A percentile compares a stretch with the other conserved stretches of the same genome.
Conservation (phyloP, 805 yeast genomes). For the Naumovozyma dairenensis region DNA sequence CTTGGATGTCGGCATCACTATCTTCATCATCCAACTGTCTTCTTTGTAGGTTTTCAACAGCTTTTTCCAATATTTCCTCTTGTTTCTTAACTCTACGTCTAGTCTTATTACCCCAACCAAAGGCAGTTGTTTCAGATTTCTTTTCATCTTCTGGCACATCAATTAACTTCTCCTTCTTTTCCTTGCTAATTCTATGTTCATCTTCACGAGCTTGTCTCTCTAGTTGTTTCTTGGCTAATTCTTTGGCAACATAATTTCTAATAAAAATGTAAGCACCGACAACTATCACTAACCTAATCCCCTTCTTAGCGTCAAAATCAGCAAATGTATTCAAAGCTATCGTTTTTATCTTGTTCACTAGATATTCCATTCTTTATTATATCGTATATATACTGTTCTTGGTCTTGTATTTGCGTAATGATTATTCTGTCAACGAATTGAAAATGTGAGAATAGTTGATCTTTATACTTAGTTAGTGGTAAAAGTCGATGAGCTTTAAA, state of each 20-base stretch:
- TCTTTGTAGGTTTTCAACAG: constrained; percentile 32
- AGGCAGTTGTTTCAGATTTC: constrained; percentile 32
- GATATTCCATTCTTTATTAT: constrained; percentile 1
- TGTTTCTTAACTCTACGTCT: constrained; percentile 49
- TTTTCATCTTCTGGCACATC: constrained; percentile 31
- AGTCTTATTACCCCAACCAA: constrained; percentile 79
- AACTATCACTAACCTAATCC: constrained; percentile 32
- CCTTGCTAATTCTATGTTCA: constrained; percentile 16
- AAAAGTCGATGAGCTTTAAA: too few relatives aligned
- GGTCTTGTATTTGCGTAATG: too few relatives aligned
- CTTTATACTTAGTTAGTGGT: too few relatives aligned
- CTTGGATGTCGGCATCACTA: constrained; percentile 62
- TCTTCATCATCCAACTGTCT: constrained; percentile 38
- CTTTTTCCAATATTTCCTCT: constrained; percentile 43
- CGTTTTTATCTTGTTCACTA: constrained; percentile 1
- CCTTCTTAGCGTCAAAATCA: constrained; percentile 7
- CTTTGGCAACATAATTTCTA: constrained; percentile 47
- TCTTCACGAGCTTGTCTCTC: constrained; percentile 38
- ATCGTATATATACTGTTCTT: too few relatives aligned
- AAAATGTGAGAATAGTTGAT: too few relatives aligned
- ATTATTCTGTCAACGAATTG: too few relatives aligned
- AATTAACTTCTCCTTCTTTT: constrained; percentile 29
- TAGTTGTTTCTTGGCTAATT: constrained; percentile 47
- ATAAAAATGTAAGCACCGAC: constrained; percentile 55
- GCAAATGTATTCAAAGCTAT: constrained; percentile 2